Evolutionary conservation across 2,329 filamentous ascomycete genomes (phyloP).

Genomic region (Drechslerella stenobrocha): DNA sequence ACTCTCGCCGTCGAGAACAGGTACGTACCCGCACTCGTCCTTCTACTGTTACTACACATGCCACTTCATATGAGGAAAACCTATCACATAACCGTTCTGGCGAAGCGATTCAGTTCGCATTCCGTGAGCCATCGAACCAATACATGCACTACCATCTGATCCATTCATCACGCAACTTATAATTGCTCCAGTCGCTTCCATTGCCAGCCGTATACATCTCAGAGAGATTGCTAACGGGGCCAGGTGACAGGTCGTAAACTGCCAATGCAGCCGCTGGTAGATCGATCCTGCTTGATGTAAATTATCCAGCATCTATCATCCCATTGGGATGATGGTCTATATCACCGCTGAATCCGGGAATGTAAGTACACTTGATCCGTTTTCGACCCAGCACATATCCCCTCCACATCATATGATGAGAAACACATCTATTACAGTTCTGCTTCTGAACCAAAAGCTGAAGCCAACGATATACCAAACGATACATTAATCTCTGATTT

Average conservation of each 20-base stretch:
- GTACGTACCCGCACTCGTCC: slow-evolving; percentile 6
- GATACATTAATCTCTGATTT: slow-evolving; percentile 48
- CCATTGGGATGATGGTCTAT: slow-evolving; percentile 14
- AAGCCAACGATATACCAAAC: slow-evolving; percentile 49
- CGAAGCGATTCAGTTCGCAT: slow-evolving; percentile 47
- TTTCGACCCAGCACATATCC: neutral
- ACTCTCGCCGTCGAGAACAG: slow-evolving; percentile 20
- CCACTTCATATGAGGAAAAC: slow-evolving; percentile 47
- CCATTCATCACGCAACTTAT: neutral
- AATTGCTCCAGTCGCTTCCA: slow-evolving; percentile 14
- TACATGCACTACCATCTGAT: slow-evolving; percentile 50
- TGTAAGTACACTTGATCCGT: neutral
- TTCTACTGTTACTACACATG: neutral
- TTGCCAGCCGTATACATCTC: neutral
- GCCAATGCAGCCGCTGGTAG: slow-evolving; percentile 32
- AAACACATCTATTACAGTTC: slow-evolving; percentile 48
- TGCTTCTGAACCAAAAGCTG: slow-evolving; percentile 50
- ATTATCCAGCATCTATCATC: neutral
- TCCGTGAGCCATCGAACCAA: slow-evolving; percentile 47
- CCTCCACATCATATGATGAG: slow-evolving; percentile 35
- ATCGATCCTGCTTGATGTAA: slow-evolving; percentile 12
- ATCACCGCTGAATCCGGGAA: neutral
- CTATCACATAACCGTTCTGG: slow-evolving; percentile 47
- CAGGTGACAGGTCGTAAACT: slow-evolving; percentile 15
- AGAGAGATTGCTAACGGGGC: slow-evolving; percentile 14